Percentiles rank a stretch among this genome's conserved stretches.
These are phyloP conservation scores for Trichophyton schoenleinii DNA, from an alignment of 2,329 filamentous ascomycete genomes.

Conservation along the genomic window DNA sequence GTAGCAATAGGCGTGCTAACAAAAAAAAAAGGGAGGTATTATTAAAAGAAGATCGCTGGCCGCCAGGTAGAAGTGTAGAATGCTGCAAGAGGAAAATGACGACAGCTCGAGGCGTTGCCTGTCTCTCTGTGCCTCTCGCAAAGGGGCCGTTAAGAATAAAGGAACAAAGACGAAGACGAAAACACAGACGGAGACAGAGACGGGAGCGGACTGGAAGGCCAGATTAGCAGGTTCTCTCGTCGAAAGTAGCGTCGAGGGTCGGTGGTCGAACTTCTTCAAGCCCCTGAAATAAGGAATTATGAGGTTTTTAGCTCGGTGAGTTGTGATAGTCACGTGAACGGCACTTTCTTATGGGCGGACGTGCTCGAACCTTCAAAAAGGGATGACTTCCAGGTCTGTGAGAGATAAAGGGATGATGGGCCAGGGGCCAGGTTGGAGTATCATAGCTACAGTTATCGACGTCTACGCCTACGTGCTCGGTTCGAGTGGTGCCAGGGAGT, in stretches of 20 bases:
- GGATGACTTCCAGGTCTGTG: no score
- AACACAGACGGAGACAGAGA: background rate
- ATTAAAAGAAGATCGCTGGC: background rate
- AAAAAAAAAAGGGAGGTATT: background rate
- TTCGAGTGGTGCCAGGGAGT: background rate
- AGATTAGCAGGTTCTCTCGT: background rate
- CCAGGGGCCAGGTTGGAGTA: no score
- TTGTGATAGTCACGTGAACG: background rate
- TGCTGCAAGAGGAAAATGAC: background rate
- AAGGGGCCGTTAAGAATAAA: slow-evolving; percentile 1
- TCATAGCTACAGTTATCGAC: no score
- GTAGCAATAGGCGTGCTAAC: background rate
- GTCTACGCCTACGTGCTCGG: background rate
- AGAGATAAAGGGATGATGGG: no score
- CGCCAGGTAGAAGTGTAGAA: background rate
- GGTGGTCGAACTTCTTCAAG: background rate
- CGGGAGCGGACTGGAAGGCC: background rate
- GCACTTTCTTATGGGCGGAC: background rate
- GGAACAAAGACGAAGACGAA: background rate
- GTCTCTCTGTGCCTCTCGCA: background rate
- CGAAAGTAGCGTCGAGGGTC: background rate
- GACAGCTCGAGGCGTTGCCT: background rate
- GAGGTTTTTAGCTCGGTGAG: background rate
- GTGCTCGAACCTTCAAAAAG: no score
- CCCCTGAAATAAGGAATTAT: slow-evolving; percentile 3